phyloP scores from a whole-genome alignment of 371 early-diverging fungal genomes.

The Nematocida minor region DNA sequence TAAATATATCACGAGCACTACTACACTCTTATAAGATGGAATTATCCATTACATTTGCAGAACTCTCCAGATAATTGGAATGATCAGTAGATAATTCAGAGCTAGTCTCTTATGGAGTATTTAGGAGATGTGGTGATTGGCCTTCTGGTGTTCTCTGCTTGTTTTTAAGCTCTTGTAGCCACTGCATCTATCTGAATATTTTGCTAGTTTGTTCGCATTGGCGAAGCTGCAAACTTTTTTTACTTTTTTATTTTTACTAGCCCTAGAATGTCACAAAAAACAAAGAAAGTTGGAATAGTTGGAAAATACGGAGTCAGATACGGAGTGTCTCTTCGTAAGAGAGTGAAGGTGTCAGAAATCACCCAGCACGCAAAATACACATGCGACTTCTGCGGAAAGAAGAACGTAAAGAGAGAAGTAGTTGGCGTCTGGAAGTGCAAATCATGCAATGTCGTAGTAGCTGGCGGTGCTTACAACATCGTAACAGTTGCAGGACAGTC shows the following conservation, averaged over 20 bases:
- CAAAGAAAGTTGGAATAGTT: conserved; percentile 98
- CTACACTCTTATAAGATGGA: too few relatives aligned
- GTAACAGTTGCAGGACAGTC: conserved; percentile 62
- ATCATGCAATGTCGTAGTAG: conserved; percentile 85
- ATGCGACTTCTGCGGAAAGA: conserved; percentile 97
- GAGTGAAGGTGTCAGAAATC: conserved; percentile 97
- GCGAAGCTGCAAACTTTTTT: background rate
- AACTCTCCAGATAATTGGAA: too few relatives aligned
- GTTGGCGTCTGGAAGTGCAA: conserved; percentile 99
- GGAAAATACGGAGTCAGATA: conserved; percentile 99
- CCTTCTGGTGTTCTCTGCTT: too few relatives aligned
- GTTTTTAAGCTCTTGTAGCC: too few relatives aligned
- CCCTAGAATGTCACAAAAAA: conserved; percentile 70
- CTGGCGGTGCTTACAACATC: conserved; percentile 97
- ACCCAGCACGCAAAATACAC: conserved; percentile 97
- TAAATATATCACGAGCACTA: too few relatives aligned
- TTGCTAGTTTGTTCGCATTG: background rate
- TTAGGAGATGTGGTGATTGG: too few relatives aligned
- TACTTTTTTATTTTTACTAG: conserved; percentile 40
- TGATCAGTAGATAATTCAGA: too few relatives aligned
- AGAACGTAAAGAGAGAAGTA: conserved; percentile 83
- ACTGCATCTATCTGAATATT: too few relatives aligned
- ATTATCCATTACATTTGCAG: too few relatives aligned
- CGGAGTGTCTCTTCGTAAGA: conserved; percentile 98
- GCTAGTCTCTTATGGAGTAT: too few relatives aligned